Base-by-base conservation (phyloP, 116 monocot species). In the Iris pallida region DNA sequence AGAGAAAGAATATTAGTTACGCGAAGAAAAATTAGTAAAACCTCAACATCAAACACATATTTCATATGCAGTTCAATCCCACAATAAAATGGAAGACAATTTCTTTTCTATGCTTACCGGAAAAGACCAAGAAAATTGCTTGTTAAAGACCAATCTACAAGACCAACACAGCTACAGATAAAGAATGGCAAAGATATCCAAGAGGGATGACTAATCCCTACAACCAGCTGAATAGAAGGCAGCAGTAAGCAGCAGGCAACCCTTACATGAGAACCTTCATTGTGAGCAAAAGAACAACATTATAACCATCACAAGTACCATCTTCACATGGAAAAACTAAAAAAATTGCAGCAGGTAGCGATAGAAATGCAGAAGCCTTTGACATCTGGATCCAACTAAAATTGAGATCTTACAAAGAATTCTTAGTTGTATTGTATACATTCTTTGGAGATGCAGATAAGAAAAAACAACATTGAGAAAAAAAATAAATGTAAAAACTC, bases 61-160 rank as follows among this genome's bases (percentile, higher is more conserved):
- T 52, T 5, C 51, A 52, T 30, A 66, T 43, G 14, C 2, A 68
- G 7, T 54, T 70, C 20, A 76, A 73, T 69, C 20, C 45, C 42
- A 57, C 6, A 57, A 42, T 17, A 59, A 52, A 6, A 42, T 66
- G 41, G 61, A 58, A 53, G 7, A 16, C 14, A 11, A 55, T 4
- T 68, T 42, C 51, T 63, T 64, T 10, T 20, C 42, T 46, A 73
- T 45, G 20, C 47, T 78, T 80, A 96, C 92, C 96, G 76, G 64
- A 92, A 96, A 68, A 96, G 89, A 13, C 89, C 96, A 55, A 89
- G 80, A 73, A 96, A 96, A 67, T 96, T 92, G 83, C 96, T 89
- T 47, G 86, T 87, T 55, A 96, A 60, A 63, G 96, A 96, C 96
- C 96, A 96, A 85, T 92, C 82, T 75, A 96, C 92, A 81, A 96